Percentiles rank a stretch among this genome's conserved stretches.
These are phyloP conservation scores for Nannochloropsis oceanica DNA, from an alignment of 108 stramenopile species.

Conservation along the genomic window DNA sequence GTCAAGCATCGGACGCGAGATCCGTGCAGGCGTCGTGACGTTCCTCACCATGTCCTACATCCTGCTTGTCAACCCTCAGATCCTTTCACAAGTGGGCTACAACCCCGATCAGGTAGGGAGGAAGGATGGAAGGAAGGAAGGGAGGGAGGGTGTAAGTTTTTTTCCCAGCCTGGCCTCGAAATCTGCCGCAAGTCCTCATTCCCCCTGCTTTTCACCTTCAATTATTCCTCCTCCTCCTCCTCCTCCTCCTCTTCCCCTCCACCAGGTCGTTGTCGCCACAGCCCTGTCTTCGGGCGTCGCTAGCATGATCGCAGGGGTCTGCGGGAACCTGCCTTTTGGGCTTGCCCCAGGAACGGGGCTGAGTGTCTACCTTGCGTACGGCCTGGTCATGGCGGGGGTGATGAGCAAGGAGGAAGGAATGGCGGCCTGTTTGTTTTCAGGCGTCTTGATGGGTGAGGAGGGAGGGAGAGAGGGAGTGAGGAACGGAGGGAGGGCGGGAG, in stretches of 20 bases:
- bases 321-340: conserved; percentile 48
- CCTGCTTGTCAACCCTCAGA: conserved; percentile 49
- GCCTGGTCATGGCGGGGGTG: conserved; percentile 33
- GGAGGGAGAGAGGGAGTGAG: neutral
- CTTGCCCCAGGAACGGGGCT: conserved; percentile 48
- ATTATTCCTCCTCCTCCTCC: neutral
- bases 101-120: conserved; percentile 1
- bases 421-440: neutral
- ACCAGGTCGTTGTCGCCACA: conserved; percentile 42
- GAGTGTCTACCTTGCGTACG: conserved; percentile 42
- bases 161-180: no score
- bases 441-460: neutral
- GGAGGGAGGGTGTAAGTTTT: no score
- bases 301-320: conserved; percentile 38
- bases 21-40: conserved; percentile 44
- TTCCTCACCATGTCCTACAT: conserved; percentile 48
- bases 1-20: conserved; percentile 7
- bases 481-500: neutral
- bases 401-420: conserved; percentile 1
- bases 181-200: no score
- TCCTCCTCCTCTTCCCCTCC: neutral
- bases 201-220: no score
- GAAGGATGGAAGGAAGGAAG: neutral
- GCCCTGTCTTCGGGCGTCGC: conserved; percentile 36
- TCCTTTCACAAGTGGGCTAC: conserved; percentile 39